These are phyloP conservation scores for Fusarium duplospermum DNA, from an alignment of 2,329 filamentous ascomycete species.

Conservation along the genomic window DNA sequence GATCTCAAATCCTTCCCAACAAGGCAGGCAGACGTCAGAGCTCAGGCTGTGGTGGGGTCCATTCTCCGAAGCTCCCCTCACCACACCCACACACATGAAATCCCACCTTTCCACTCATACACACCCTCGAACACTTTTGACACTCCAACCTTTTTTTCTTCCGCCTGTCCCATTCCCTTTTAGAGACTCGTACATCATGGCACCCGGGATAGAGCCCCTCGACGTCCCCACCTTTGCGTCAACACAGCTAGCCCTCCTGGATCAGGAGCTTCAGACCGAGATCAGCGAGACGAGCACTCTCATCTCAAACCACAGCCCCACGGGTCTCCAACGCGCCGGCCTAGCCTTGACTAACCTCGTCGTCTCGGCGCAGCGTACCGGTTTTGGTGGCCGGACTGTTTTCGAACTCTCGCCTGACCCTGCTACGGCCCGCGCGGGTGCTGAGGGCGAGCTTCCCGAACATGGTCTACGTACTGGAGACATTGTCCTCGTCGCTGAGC, in stretches of 20 bases:
- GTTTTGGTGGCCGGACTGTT: conserved; percentile 90
- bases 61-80: conserved; percentile 18
- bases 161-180: not conserved
- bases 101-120: conserved; percentile 28
- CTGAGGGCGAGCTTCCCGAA: conserved; percentile 71
- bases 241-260: conserved; percentile 77
- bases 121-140: conserved; percentile 4
- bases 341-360: conserved; percentile 82
- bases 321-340: conserved; percentile 79
- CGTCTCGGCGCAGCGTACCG: conserved; percentile 82
- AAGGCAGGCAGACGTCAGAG: conserved; percentile 24
- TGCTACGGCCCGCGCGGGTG: conserved; percentile 65
- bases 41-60: conserved; percentile 37
- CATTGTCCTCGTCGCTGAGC: conserved; percentile 80
- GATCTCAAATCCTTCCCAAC: conserved; percentile 17
- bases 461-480: conserved; percentile 83
- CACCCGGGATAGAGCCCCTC: conserved; percentile 55
- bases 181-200: conserved; percentile 44
- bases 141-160: not conserved
- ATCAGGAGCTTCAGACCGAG: conserved; percentile 78
- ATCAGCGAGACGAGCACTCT: conserved; percentile 76
- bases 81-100: conserved; percentile 11
- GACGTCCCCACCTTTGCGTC: conserved; percentile 76
- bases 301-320: conserved; percentile 74
- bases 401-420: conserved; percentile 81